Evolutionary conservation across 768 basidiomycete species (phyloP).

Genomic region (Suillus decipiens): DNA sequence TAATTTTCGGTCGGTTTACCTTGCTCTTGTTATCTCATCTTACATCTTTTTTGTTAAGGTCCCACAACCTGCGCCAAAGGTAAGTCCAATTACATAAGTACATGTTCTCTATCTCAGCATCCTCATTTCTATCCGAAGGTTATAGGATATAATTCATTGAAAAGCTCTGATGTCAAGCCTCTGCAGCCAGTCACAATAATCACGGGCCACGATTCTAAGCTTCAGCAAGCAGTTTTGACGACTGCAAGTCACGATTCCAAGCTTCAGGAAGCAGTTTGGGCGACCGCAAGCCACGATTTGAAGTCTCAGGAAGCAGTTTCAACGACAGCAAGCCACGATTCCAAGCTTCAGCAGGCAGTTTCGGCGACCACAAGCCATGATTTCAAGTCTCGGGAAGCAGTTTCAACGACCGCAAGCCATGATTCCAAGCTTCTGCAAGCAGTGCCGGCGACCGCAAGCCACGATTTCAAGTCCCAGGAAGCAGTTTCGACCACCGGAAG

Average conservation of each 20-base stretch:
- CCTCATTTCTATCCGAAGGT: not conserved
- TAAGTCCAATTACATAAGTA: not conserved
- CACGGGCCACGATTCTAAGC: no score
- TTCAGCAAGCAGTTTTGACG: not conserved
- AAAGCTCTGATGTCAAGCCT: not conserved
- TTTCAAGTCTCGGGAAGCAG: no score
- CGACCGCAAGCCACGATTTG: accelerated
- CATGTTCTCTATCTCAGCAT: not conserved
- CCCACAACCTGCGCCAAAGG: not conserved
- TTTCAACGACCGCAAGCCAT: no score
- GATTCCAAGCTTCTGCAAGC: no score
- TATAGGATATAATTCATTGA: not conserved
- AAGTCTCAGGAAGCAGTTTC: not conserved
- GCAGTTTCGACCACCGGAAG: not conserved
- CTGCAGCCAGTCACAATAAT: not conserved
- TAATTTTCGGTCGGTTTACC: not conserved
- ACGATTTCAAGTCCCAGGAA: no score
- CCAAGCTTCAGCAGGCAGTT: not conserved
- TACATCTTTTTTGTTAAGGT: no score
- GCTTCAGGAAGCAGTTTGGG: not conserved
- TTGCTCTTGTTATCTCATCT: not conserved
- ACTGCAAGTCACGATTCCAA: not conserved
- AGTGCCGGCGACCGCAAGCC: not conserved
- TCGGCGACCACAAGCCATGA: no score
- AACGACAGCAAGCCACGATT: not conserved